Evolutionary conservation across 148 eudicot genomes (phyloP).

Genomic region (Camellia japonica): DNA sequence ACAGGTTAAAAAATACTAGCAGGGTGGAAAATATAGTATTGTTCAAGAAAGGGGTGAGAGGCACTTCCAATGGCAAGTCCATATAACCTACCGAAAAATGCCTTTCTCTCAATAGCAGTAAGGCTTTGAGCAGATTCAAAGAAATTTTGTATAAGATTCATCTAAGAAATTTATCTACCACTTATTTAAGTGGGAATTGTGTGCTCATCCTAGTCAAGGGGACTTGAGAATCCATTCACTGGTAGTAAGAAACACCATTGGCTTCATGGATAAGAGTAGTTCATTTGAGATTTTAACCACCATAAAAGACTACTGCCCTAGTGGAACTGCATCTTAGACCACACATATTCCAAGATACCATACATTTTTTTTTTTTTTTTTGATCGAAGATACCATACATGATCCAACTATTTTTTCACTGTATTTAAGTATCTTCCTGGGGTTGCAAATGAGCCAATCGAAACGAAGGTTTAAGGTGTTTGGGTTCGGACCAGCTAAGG

Average conservation of each 20-base stretch:
- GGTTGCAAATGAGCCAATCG: too few relatives aligned
- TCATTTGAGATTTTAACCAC: too few relatives aligned
- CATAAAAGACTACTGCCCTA: too few relatives aligned
- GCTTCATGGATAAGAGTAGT: not conserved
- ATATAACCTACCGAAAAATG: too few relatives aligned
- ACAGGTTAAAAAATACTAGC: not conserved
- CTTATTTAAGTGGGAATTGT: not conserved
- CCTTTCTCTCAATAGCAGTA: not conserved
- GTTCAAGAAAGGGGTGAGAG: not conserved
- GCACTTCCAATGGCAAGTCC: constrained; percentile 8
- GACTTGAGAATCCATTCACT: not conserved
- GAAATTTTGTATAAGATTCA: not conserved
- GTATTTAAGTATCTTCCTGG: too few relatives aligned
- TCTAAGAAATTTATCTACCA: not conserved
- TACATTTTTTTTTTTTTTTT: too few relatives aligned
- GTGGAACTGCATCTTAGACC: too few relatives aligned
- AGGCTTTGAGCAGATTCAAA: not conserved
- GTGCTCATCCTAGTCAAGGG: not conserved
- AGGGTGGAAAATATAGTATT: not conserved
- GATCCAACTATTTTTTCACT: too few relatives aligned
- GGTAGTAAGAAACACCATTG: not conserved
- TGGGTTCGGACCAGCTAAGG: too few relatives aligned
- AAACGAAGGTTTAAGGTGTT: too few relatives aligned
- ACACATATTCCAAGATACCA: too few relatives aligned
- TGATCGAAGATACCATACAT: too few relatives aligned